These are phyloP conservation scores for Rhizopus delemar DNA, from an alignment of 371 early-diverging fungal genomes.

Conservation along the genomic window DNA sequence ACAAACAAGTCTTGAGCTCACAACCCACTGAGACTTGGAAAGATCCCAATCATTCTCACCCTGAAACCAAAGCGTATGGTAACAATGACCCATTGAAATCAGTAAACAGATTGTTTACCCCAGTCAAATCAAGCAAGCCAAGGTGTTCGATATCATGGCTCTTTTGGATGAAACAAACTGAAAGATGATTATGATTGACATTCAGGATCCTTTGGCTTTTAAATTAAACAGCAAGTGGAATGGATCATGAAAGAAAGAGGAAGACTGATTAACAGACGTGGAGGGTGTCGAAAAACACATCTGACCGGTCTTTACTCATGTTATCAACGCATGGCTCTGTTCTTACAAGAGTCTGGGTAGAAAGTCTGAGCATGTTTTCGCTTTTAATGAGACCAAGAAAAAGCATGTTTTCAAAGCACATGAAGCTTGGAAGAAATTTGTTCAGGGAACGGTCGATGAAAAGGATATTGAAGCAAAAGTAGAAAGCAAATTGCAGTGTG, in stretches of 20 bases:
- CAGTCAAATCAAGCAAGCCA: slow-evolving; percentile 97
- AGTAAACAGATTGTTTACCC: slow-evolving; percentile 79
- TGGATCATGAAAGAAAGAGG: not conserved
- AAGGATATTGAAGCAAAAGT: slow-evolving; percentile 73
- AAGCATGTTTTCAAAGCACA: slow-evolving; percentile 90
- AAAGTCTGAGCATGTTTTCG: slow-evolving; percentile 94
- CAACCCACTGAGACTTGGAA: slow-evolving; percentile 81
- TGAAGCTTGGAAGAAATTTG: slow-evolving; percentile 93
- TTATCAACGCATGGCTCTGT: slow-evolving; percentile 96
- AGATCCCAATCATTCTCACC: slow-evolving; percentile 79
- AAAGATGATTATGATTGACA: slow-evolving; percentile 94
- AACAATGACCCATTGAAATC: slow-evolving; percentile 98
- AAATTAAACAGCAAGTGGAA: slow-evolving; percentile 72
- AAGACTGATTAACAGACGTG: slow-evolving; percentile 57
- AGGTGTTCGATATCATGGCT: slow-evolving; percentile 94
- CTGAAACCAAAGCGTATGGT: slow-evolving; percentile 82
- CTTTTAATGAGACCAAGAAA: slow-evolving; percentile 93
- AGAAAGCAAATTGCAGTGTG: not conserved
- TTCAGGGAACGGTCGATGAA: slow-evolving; percentile 68
- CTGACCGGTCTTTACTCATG: slow-evolving; percentile 84
- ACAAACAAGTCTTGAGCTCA: slow-evolving; percentile 36
- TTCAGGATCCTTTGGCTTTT: slow-evolving; percentile 85
- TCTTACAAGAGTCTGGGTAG: slow-evolving; percentile 98
- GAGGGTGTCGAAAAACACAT: slow-evolving; percentile 92
- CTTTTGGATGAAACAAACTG: slow-evolving; percentile 97